Evolutionary conservation across 2,329 filamentous ascomycete genomes (phyloP).

Genomic region (Plenodomus lindquistii): DNA sequence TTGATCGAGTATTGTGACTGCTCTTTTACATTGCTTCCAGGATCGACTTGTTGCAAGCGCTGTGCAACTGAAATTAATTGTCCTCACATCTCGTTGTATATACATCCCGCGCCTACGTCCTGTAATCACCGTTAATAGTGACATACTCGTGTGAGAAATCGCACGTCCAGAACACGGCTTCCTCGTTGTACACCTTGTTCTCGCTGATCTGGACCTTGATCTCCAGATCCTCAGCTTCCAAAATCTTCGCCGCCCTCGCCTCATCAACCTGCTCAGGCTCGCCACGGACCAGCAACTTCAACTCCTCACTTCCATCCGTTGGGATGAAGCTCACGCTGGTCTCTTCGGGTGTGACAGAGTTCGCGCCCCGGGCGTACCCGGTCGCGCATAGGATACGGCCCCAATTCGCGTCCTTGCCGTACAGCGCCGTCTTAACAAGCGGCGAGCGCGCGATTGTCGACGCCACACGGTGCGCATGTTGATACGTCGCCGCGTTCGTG

Average conservation of each 20-base stretch:
- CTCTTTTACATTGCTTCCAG: no score
- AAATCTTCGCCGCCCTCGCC: slow-evolving; percentile 72
- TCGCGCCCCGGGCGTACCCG: slow-evolving; percentile 73
- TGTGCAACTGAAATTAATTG: no score
- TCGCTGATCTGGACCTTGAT: slow-evolving; percentile 76
- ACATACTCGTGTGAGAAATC: slow-evolving; percentile 85
- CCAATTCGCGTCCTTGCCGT: slow-evolving; percentile 98
- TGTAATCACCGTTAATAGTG: slow-evolving; percentile 70
- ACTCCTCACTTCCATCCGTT: slow-evolving; percentile 72
- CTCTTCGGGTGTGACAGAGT: slow-evolving; percentile 67
- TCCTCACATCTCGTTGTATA: no score
- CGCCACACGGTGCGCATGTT: slow-evolving; percentile 77
- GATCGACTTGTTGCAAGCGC: no score
- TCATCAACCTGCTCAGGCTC: slow-evolving; percentile 82
- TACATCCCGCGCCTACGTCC: slow-evolving; percentile 59
- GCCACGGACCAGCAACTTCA: slow-evolving; percentile 76
- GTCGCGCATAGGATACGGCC: slow-evolving; percentile 94
- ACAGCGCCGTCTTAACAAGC: slow-evolving; percentile 94
- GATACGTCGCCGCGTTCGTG: slow-evolving; percentile 69
- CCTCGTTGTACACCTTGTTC: slow-evolving; percentile 56
- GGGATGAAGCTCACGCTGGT: slow-evolving; percentile 82
- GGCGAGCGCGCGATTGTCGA: slow-evolving; percentile 88
- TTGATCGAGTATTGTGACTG: no score
- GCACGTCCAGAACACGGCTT: slow-evolving; percentile 81
- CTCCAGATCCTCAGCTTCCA: slow-evolving; percentile 76